phyloP scores from a whole-genome alignment of 1,139 yeast genomes.

The Sugiyamaella xylanicola region DNA sequence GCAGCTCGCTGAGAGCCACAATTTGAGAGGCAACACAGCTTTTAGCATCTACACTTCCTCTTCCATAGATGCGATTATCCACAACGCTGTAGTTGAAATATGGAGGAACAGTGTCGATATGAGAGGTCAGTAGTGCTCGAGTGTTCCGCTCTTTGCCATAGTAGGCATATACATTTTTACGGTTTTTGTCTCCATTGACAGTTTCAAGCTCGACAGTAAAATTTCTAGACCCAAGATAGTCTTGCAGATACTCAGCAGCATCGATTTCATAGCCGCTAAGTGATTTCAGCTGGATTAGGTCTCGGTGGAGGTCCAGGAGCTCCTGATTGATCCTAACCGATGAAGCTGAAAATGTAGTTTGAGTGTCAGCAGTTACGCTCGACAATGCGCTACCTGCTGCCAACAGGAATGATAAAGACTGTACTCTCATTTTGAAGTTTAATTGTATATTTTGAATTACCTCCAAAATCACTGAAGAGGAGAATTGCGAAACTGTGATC shows the following conservation, averaged over 20 bases:
- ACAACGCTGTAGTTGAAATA: slow-evolving; percentile 54
- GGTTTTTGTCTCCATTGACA: slow-evolving; percentile 41
- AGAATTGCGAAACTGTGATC: not conserved
- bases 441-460: too few species aligned
- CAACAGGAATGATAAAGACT: too few species aligned
- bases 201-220: slow-evolving; percentile 54
- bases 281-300: slow-evolving; percentile 46
- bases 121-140: slow-evolving; percentile 59
- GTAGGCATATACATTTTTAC: slow-evolving; percentile 63
- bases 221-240: slow-evolving; percentile 48
- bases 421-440: too few species aligned
- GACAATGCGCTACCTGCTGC: too few species aligned
- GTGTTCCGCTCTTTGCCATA: slow-evolving; percentile 51
- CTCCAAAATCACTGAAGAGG: too few species aligned
- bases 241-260: slow-evolving; percentile 43
- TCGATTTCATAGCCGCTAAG: slow-evolving; percentile 38
- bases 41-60: slow-evolving; percentile 72
- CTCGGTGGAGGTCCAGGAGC: slow-evolving; percentile 40
- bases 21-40: slow-evolving; percentile 68
- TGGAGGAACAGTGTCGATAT: slow-evolving; percentile 75
- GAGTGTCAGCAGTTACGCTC: slow-evolving; percentile 7
- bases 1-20: slow-evolving; percentile 52
- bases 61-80: slow-evolving; percentile 58
- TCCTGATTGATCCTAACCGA: slow-evolving; percentile 4
- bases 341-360: slow-evolving; percentile 1